Percentiles rank a stretch among this genome's conserved stretches.
These are phyloP conservation scores for Microascus cirrosus DNA, from an alignment of 2,329 filamentous ascomycete species.

Conservation along the genomic window DNA sequence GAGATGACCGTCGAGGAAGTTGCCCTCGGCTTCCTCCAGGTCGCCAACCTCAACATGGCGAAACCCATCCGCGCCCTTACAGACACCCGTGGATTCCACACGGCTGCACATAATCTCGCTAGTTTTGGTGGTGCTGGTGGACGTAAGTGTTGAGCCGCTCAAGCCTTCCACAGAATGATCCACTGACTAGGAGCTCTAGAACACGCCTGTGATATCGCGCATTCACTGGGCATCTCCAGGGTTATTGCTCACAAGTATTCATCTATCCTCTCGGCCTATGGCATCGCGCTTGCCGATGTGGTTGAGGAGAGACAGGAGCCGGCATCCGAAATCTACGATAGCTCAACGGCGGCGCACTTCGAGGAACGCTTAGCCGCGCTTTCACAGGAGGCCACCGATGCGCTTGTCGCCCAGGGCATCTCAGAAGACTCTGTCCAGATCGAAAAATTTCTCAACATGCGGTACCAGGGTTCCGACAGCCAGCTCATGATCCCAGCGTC, in stretches of 20 bases:
- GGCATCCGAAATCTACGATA: conserved; percentile 7
- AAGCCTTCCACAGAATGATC: neutral
- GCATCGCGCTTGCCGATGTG: conserved; percentile 31
- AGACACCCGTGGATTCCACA: conserved; percentile 22
- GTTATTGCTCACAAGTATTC: conserved; percentile 32
- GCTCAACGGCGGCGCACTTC: conserved; percentile 6
- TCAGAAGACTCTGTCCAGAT: conserved; percentile 25
- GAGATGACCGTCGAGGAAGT: conserved; percentile 17
- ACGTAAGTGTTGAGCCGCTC: neutral
- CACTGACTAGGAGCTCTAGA: conserved; percentile 24
- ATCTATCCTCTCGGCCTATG: conserved; percentile 32
- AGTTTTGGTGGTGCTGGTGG: conserved; percentile 18
- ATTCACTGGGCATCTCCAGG: conserved; percentile 26
- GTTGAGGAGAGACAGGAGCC: conserved; percentile 26
- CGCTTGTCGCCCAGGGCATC: conserved; percentile 24
- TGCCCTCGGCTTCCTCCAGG: conserved; percentile 62
- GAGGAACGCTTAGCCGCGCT: conserved; percentile 23
- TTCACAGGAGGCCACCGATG: conserved; percentile 13
- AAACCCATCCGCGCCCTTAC: conserved; percentile 43
- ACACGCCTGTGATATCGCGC: conserved; percentile 29
- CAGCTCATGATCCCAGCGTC: conserved; percentile 23
- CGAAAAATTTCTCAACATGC: conserved; percentile 30
- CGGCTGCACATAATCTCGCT: conserved; percentile 21
- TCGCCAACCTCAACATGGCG: conserved; percentile 66
- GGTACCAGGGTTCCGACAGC: conserved; percentile 16